Evolutionary conservation across 352 stramenopile species (phyloP).

Genomic region (Pythium phragmitis): DNA sequence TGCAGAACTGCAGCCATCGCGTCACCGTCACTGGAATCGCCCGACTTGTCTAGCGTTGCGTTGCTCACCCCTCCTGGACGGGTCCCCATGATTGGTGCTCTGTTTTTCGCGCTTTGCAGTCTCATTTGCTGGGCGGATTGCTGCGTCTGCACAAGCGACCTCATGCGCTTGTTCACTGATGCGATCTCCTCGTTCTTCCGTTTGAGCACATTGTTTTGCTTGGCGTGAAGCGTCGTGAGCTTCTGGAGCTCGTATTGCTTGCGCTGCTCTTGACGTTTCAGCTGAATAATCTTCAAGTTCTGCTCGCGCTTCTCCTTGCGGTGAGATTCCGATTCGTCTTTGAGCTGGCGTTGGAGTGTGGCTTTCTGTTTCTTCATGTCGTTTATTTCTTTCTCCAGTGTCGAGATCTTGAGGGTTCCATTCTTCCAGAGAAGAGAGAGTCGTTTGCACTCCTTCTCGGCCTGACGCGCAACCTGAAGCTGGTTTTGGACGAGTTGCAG

Average conservation of each 20-base stretch:
- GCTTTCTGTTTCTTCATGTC: conserved; percentile 52
- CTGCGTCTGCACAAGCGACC: conserved; percentile 31
- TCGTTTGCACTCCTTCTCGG: conserved; percentile 39
- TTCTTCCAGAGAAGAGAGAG: conserved; percentile 34
- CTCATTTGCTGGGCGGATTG: conserved; percentile 30
- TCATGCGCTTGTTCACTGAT: conserved; percentile 44
- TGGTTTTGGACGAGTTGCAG: conserved; percentile 32
- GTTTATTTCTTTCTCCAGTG: conserved; percentile 43
- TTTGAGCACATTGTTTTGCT: conserved; percentile 53
- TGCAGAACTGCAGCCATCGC: conserved; percentile 33
- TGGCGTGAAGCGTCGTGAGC: conserved; percentile 33
- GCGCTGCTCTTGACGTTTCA: conserved; percentile 59
- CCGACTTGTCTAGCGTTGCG: conserved; percentile 7
- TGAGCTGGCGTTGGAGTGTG: conserved; percentile 38
- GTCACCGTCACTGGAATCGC: conserved; percentile 13
- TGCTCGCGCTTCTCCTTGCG: conserved; percentile 47
- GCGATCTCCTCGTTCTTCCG: conserved; percentile 58
- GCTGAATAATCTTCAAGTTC: conserved; percentile 45
- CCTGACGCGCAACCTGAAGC: conserved; percentile 37
- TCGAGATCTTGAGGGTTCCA: conserved; percentile 46
- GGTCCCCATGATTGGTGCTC: not conserved
- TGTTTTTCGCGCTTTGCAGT: conserved; percentile 27
- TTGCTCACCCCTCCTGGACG: not conserved
- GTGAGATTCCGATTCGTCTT: conserved; percentile 37
- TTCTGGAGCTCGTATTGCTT: conserved; percentile 61